Conservation (phyloP, 345 rosid genomes). For the Brassica cretica region DNA sequence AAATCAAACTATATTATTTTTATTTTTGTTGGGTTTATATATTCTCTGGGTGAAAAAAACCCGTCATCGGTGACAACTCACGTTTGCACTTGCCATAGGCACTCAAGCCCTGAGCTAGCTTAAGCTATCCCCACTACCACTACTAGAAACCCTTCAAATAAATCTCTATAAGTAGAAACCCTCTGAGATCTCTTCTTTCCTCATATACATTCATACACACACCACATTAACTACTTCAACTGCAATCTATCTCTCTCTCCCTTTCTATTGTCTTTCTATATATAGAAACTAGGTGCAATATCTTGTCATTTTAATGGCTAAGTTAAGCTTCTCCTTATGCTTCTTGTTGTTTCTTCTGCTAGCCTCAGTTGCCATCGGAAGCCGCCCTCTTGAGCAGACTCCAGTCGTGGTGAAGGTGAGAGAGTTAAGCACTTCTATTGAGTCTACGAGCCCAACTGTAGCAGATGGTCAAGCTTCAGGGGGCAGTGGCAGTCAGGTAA, state of each 20-base stretch:
- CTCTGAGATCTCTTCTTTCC: slow-evolving; percentile 22
- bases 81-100: slow-evolving; percentile 33
- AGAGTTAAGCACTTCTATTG: slow-evolving; percentile 23
- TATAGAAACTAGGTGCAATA: slow-evolving; percentile 4
- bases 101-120: slow-evolving; percentile 29
- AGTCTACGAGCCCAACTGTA: slow-evolving; percentile 9
- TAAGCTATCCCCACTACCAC: slow-evolving; percentile 22
- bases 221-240: slow-evolving; percentile 13
- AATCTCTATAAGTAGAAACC: slow-evolving; percentile 37
- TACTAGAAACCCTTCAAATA: slow-evolving; percentile 22
- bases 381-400: slow-evolving; percentile 30
- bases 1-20: not conserved
- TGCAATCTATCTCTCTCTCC: not conserved
- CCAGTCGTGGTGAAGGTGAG: slow-evolving; percentile 21
- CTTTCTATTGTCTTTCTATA: not conserved
- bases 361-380: slow-evolving; percentile 9
- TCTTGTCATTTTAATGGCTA: slow-evolving; percentile 27
- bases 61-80: slow-evolving; percentile 37
- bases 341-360: slow-evolving; percentile 38
- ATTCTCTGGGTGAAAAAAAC: slow-evolving; percentile 4
- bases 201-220: slow-evolving; percentile 21
- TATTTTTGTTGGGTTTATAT: not conserved
- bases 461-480: slow-evolving; percentile 13
- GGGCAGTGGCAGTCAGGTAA: slow-evolving; percentile 16
- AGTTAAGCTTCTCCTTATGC: slow-evolving; percentile 22